A percentile compares a stretch with the other conserved stretches of the same genome.
These are phyloP conservation scores for Acacia confusa DNA, from an alignment of 306 rosid genomes.

Conservation along the genomic window DNA sequence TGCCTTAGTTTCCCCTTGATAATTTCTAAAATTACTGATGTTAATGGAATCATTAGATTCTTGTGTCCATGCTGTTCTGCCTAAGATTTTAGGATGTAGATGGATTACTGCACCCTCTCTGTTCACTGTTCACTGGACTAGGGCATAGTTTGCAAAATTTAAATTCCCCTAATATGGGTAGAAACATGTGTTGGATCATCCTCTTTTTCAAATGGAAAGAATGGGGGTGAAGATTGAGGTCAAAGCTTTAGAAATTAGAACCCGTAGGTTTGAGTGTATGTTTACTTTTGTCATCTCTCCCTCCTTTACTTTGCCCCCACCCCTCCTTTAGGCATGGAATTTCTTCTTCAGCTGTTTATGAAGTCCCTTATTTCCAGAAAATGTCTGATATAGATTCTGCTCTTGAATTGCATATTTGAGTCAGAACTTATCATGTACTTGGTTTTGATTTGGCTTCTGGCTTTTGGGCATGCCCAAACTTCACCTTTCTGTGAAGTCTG, in stretches of 20 bases:
- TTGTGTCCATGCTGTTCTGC: background rate
- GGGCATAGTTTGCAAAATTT: slow-evolving; percentile 8
- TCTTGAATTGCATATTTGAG: too few relatives aligned
- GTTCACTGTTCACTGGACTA: background rate
- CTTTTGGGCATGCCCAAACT: background rate
- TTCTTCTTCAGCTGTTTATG: background rate
- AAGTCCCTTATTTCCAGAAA: too few relatives aligned
- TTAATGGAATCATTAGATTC: background rate
- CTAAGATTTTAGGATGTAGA: background rate
- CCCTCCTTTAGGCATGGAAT: too few relatives aligned
- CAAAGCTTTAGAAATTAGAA: too few relatives aligned
- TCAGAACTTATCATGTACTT: background rate
- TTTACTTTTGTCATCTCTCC: background rate
- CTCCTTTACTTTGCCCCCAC: too few relatives aligned
- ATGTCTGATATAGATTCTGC: too few relatives aligned
- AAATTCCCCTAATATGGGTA: background rate
- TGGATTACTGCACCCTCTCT: background rate
- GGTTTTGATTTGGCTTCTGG: background rate
- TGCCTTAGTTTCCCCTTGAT: background rate
- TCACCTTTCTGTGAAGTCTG: slow-evolving; percentile 7
- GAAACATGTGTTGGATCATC: background rate
- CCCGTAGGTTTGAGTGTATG: background rate
- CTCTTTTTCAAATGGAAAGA: background rate
- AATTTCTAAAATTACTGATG: slow-evolving; percentile 13
- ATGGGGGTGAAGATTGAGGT: too few relatives aligned